Evolutionary conservation across 352 stramenopile species (phyloP), one percentile per base, ranked within the genome.

Genomic region (Globisporangium cederbergense): DNA sequence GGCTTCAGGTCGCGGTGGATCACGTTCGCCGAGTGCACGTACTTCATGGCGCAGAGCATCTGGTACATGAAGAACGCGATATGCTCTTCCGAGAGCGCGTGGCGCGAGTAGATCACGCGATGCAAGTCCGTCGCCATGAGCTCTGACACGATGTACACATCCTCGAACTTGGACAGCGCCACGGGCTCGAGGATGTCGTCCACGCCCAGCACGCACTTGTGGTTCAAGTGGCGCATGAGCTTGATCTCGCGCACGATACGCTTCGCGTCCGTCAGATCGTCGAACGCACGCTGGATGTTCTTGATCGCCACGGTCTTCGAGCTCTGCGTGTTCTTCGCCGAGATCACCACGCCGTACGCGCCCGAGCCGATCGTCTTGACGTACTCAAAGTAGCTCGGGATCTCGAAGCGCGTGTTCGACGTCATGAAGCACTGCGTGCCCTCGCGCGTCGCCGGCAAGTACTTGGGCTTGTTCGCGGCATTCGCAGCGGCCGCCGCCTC

Each of bases 241-340:
- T 96, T 94, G 70, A 99, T 98, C 80, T 99, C 97, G 0, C 97
- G 81, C 22, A 99, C 84, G 64, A 99, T 99, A 52, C 98, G 91
- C 74, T 99, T 99, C 30, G 97, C 97, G 74, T 99, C 98, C 25
- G 98, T 98, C 42, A 99, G 86, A 72, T 99, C 97, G 57, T 98
- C 92, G 71, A 99, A 99, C 16, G 91, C 90, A 25, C 83, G 76
- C 49, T 94, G 81, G 50, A 98, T 97, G 75, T 98, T 98, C 77
- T 98, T 98, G 67, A 98, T 97, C 1, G 85, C 82, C 18, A 86
- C 70, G 0, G 76, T 88, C 40, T 78, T 81, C 9, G 71, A 71
- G 1, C 49, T 73, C 8, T 69, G 55, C 5, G 73, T 71, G 67
- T 90, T 66, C 7, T 79, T 86, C 10, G 81, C 84, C 2, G 84